Percentiles rank a stretch among this genome's conserved stretches.
Evolutionary conservation across 2,329 filamentous ascomycete species (phyloP).

Genomic region (Ciborinia camelliae): DNA sequence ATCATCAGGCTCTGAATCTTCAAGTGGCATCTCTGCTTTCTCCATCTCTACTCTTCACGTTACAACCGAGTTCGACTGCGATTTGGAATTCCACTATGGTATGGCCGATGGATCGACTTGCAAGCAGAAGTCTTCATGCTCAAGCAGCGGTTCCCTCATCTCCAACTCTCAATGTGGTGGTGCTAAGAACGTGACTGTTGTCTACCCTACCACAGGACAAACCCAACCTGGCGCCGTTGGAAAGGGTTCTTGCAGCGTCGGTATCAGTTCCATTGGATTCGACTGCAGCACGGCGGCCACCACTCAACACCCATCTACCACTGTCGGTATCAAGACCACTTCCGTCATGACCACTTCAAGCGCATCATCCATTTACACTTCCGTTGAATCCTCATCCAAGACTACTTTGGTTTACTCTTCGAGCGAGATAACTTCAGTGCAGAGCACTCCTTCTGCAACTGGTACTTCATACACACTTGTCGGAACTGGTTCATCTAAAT

Average conservation of each 20-base stretch:
- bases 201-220: slow-evolving; percentile 48
- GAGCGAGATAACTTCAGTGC: not conserved
- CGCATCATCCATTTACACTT: not conserved
- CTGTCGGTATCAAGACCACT: slow-evolving; percentile 19
- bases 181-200: slow-evolving; percentile 74
- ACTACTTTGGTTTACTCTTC: not conserved
- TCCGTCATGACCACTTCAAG: slow-evolving; percentile 8
- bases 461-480: slow-evolving; percentile 12
- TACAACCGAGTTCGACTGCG: slow-evolving; percentile 68
- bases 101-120: slow-evolving; percentile 82
- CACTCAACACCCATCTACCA: slow-evolving; percentile 24
- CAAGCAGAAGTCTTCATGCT: slow-evolving; percentile 72
- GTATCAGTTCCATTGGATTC: slow-evolving; percentile 72
- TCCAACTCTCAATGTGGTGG: slow-evolving; percentile 90
- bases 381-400: not conserved
- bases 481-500: slow-evolving; percentile 3
- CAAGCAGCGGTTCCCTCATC: slow-evolving; percentile 63
- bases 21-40: slow-evolving; percentile 51
- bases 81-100: slow-evolving; percentile 80
- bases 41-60: slow-evolving; percentile 74
- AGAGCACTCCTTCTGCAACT: not conserved
- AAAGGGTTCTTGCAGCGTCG: slow-evolving; percentile 62
- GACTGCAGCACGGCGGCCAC: slow-evolving; percentile 53
- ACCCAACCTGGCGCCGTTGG: slow-evolving; percentile 49
- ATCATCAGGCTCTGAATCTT: slow-evolving; percentile 28